Evolutionary conservation across 2,329 filamentous ascomycete genomes (phyloP).

Genomic region (Fusarium cyanostomum): DNA sequence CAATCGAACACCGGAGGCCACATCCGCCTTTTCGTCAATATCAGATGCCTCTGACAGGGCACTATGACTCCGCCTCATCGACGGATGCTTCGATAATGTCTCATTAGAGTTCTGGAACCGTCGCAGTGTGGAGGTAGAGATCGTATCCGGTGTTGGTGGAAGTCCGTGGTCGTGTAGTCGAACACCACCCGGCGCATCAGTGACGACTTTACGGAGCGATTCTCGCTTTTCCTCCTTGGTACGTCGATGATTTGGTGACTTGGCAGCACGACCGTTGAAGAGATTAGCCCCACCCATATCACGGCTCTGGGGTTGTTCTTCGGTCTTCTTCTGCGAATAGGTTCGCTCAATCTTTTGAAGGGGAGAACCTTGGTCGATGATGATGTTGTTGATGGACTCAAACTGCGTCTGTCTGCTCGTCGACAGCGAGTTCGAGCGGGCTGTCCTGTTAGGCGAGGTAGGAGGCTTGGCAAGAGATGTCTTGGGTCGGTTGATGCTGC

Average conservation of each 20-base stretch:
- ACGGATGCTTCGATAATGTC: slow-evolving; percentile 50
- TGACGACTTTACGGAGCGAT: slow-evolving; percentile 59
- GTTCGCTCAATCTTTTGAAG: slow-evolving; percentile 59
- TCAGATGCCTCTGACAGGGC: slow-evolving; percentile 44
- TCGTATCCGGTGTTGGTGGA: slow-evolving; percentile 68
- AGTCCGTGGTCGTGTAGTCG: slow-evolving; percentile 56
- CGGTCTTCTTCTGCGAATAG: slow-evolving; percentile 41
- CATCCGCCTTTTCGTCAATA: slow-evolving; percentile 28
- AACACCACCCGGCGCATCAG: slow-evolving; percentile 55
- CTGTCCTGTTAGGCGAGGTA: slow-evolving; percentile 13
- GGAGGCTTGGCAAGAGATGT: slow-evolving; percentile 33
- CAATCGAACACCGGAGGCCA: slow-evolving; percentile 28
- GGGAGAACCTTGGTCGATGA: slow-evolving; percentile 58
- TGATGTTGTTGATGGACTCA: slow-evolving; percentile 57
- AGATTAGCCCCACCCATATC: slow-evolving; percentile 35
- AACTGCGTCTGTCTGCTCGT: slow-evolving; percentile 50
- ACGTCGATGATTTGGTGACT: slow-evolving; percentile 37
- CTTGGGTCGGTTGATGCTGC: slow-evolving; percentile 32
- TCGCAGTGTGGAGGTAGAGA: slow-evolving; percentile 64
- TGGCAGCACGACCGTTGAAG: slow-evolving; percentile 23
- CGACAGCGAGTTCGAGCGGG: slow-evolving; percentile 46
- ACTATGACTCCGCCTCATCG: slow-evolving; percentile 43
- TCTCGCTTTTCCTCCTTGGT: slow-evolving; percentile 60
- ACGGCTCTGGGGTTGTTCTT: slow-evolving; percentile 45
- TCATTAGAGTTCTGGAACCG: slow-evolving; percentile 62